Percentiles rank a stretch among this genome's conserved stretches.
These are phyloP conservation scores for Claviceps digitariae DNA, from an alignment of 2,329 filamentous ascomycete genomes.

Conservation along the genomic window DNA sequence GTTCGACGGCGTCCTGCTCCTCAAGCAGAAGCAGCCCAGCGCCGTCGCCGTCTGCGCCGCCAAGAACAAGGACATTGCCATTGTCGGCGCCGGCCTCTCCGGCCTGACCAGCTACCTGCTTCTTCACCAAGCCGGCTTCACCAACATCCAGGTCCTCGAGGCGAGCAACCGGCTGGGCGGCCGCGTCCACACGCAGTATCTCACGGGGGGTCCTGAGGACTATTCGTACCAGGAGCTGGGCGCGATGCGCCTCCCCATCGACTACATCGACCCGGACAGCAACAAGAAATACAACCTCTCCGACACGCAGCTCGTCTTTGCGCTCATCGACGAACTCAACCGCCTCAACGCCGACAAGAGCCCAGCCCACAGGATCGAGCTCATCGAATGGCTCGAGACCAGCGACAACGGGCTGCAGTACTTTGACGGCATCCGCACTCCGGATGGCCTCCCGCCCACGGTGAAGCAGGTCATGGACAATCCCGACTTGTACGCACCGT, in stretches of 20 bases:
- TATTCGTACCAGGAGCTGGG: slow-evolving; percentile 58
- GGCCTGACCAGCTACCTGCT: slow-evolving; percentile 46
- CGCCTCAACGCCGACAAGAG: slow-evolving; percentile 37
- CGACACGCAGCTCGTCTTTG: slow-evolving; percentile 52
- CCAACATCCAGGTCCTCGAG: slow-evolving; percentile 49
- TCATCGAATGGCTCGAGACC: slow-evolving; percentile 48
- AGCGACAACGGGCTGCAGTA: slow-evolving; percentile 40
- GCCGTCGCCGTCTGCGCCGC: slow-evolving; percentile 12
- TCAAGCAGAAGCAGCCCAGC: slow-evolving; percentile 39
- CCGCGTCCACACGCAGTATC: slow-evolving; percentile 49
- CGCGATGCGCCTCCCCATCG: slow-evolving; percentile 49
- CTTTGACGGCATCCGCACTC: slow-evolving; percentile 31
- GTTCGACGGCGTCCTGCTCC: slow-evolving; percentile 51
- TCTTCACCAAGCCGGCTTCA: slow-evolving; percentile 36
- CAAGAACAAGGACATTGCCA: slow-evolving; percentile 40
- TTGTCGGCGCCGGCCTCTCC: slow-evolving; percentile 52
- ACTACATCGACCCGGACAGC: slow-evolving; percentile 33
- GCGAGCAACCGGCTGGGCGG: slow-evolving; percentile 47
- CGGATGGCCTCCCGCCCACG: slow-evolving; percentile 40
- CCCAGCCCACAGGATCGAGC: slow-evolving; percentile 36
- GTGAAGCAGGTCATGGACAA: slow-evolving; percentile 32
- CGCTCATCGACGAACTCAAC: slow-evolving; percentile 47
- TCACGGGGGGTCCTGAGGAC: slow-evolving; percentile 42
- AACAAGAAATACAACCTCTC: slow-evolving; percentile 42
- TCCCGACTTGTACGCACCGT: slow-evolving; percentile 19